Percentiles rank a stretch among this genome's conserved stretches.
These are phyloP conservation scores for Suillus luteus DNA, from an alignment of 768 basidiomycete species.

Conservation along the genomic window DNA sequence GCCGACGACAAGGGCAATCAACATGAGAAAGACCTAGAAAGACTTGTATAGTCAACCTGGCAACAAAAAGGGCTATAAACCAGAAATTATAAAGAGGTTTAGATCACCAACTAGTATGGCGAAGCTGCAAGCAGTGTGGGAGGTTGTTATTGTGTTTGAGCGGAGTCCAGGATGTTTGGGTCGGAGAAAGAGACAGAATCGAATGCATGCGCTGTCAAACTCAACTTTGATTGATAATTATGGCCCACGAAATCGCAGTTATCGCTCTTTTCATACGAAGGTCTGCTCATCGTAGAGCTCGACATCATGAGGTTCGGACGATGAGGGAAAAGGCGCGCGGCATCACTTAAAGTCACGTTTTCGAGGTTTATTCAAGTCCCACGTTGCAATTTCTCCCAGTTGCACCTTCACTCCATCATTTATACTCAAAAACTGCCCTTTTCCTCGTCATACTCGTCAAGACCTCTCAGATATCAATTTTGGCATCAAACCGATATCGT, in stretches of 20 bases:
- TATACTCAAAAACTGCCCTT: slow-evolving; percentile 15
- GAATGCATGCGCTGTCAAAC: slow-evolving; percentile 23
- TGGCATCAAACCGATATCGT: slow-evolving; percentile 16
- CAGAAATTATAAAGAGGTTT: background rate
- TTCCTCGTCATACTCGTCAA: slow-evolving; percentile 11
- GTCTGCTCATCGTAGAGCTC: slow-evolving; percentile 23
- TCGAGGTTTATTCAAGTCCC: slow-evolving; percentile 29
- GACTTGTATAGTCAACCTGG: background rate
- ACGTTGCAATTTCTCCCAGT: slow-evolving; percentile 33
- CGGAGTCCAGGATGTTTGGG: slow-evolving; percentile 37
- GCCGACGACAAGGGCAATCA: background rate
- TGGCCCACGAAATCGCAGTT: slow-evolving; percentile 22
- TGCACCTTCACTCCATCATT: slow-evolving; percentile 27
- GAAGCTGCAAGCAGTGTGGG: background rate
- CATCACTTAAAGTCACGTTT: slow-evolving; percentile 9
- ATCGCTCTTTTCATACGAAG: slow-evolving; percentile 8
- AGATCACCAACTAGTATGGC: background rate
- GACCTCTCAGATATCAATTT: slow-evolving; percentile 10
- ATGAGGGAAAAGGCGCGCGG: slow-evolving; percentile 24
- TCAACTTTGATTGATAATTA: slow-evolving; percentile 24
- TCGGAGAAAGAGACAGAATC: slow-evolving; percentile 31
- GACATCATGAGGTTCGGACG: slow-evolving; percentile 16
- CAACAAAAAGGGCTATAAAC: background rate
- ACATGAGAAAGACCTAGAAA: background rate
- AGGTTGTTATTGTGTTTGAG: slow-evolving; percentile 29